phyloP scores from a whole-genome alignment of 148 eudicot species.

The Chenopodium album region DNA sequence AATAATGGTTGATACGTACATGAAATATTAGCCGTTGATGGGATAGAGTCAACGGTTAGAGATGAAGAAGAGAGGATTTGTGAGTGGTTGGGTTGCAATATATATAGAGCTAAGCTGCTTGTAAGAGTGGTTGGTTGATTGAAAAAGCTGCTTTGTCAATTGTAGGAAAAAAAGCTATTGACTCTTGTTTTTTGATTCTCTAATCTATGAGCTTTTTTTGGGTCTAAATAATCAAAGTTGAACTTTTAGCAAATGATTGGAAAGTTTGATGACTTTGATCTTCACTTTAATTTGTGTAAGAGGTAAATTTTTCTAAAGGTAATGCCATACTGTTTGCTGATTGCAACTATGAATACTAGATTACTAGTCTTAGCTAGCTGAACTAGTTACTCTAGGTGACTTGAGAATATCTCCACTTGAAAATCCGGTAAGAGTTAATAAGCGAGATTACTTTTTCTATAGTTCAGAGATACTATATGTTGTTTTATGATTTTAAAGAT shows the following conservation, averaged over 20 bases:
- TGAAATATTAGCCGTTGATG: neutral
- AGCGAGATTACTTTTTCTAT: too few relatives aligned
- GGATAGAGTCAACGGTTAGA: neutral
- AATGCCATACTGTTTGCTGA: neutral
- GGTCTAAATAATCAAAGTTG: neutral
- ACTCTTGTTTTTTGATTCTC: neutral
- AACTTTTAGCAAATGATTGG: constrained; percentile 20
- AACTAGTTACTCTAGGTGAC: too few relatives aligned
- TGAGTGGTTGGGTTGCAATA: neutral
- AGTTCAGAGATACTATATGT: too few relatives aligned
- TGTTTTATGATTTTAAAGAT: too few relatives aligned
- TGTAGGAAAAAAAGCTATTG: constrained; percentile 1
- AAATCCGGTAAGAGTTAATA: too few relatives aligned
- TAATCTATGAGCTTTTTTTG: neutral
- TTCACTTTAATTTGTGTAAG: neutral
- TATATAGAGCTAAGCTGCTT: neutral
- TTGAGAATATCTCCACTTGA: too few relatives aligned
- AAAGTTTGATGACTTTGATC: neutral
- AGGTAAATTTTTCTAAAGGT: neutral
- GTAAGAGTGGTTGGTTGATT: neutral
- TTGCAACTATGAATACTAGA: too few relatives aligned
- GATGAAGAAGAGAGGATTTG: neutral
- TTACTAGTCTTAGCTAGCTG: too few relatives aligned
- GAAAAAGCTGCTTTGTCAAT: constrained; percentile 12
- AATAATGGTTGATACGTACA: constrained; percentile 9